phyloP scores from a whole-genome alignment of 352 stramenopile species.

The Globisporangium ultimum region DNA sequence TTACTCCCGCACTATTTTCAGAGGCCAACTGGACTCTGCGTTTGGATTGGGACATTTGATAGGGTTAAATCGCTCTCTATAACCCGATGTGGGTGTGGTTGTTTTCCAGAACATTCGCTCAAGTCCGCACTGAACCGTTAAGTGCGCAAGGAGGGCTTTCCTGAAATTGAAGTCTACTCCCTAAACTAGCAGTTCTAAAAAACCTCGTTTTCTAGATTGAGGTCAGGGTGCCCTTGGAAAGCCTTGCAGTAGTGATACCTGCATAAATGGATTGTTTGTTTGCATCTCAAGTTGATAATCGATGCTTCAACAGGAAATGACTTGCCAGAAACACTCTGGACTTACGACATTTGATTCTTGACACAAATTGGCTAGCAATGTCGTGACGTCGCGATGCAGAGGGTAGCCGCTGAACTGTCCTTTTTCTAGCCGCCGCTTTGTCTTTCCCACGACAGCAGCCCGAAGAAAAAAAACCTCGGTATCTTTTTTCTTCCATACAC shows the following conservation, averaged over 20 bases:
- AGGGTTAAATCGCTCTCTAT: too few species aligned
- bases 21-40: not conserved
- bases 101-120: slow-evolving; percentile 49
- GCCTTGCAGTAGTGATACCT: not conserved
- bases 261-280: too few species aligned
- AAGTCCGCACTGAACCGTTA: not conserved
- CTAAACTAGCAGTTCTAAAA: slow-evolving; percentile 14
- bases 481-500: slow-evolving; percentile 1
- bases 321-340: too few species aligned
- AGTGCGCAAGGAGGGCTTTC: not conserved
- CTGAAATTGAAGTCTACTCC: not conserved
- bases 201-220: slow-evolving; percentile 5
- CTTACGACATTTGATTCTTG: too few species aligned
- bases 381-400: too few species aligned
- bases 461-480: slow-evolving; percentile 6
- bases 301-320: too few species aligned
- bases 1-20: not conserved
- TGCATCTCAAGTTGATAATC: too few species aligned
- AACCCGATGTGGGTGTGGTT: not conserved
- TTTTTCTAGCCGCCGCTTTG: too few species aligned
- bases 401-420: too few species aligned
- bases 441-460: too few species aligned
- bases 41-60: too few species aligned
- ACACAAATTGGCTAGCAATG: too few species aligned
- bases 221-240: not conserved